Evolutionary conservation across 352 stramenopile genomes (phyloP).

Genomic region (Phytophthora nicotianae): DNA sequence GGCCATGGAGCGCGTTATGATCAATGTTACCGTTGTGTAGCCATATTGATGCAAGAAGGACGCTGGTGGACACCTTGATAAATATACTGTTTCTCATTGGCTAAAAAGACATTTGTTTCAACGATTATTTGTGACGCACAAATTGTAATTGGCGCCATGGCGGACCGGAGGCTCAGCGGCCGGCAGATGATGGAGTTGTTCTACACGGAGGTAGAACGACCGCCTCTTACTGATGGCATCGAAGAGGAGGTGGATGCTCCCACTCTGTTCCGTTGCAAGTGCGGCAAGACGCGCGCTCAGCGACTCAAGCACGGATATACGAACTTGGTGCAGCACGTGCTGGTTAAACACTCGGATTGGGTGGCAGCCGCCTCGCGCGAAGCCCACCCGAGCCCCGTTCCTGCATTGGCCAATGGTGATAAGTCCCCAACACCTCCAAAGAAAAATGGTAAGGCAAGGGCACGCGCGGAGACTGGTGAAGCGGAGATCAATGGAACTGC

Average conservation of each 20-base stretch:
- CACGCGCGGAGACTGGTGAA: neutral
- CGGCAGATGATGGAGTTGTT: conserved; percentile 57
- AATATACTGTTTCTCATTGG: neutral
- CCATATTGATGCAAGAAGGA: conserved; percentile 6
- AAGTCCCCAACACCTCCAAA: conserved; percentile 12
- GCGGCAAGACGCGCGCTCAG: conserved; percentile 61
- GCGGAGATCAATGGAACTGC: conserved; percentile 1
- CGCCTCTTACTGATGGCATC: neutral
- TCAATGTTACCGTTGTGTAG: conserved; percentile 50
- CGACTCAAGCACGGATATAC: conserved; percentile 60
- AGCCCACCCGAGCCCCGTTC: conserved; percentile 21
- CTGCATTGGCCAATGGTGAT: conserved; percentile 21
- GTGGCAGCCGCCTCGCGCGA: conserved; percentile 34
- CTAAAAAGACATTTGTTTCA: neutral
- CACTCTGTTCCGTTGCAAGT: conserved; percentile 61
- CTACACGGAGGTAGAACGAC: conserved; percentile 39
- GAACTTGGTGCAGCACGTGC: conserved; percentile 70
- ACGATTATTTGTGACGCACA: neutral
- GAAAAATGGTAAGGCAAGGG: conserved; percentile 19
- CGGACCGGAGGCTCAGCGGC: conserved; percentile 37
- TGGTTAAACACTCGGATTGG: conserved; percentile 72
- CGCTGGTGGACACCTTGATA: neutral
- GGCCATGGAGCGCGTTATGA: conserved; percentile 75
- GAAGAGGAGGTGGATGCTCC: conserved; percentile 13
- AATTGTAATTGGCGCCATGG: conserved; percentile 21